A percentile compares a stretch with the other conserved stretches of the same genome.
phyloP scores from a whole-genome alignment of 768 basidiomycete genomes.

The Lactarius pseudohatsudake region DNA sequence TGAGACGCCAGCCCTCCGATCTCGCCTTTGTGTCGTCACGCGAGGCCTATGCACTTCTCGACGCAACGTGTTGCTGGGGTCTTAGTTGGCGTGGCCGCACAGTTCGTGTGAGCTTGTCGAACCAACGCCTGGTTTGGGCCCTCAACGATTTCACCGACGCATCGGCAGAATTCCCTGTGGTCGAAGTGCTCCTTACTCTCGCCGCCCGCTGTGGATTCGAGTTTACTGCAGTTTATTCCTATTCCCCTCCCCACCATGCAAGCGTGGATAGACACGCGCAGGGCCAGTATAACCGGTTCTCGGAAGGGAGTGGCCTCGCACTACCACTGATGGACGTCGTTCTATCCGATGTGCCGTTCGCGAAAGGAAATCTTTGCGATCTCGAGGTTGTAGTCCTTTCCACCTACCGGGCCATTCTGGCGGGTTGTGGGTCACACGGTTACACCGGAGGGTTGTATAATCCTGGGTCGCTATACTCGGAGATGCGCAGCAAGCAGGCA shows the following conservation, averaged over 20 bases:
- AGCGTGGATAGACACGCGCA: slow-evolving; percentile 8
- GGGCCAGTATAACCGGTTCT: slow-evolving; percentile 16
- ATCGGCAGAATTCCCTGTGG: slow-evolving; percentile 12
- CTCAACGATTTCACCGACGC: slow-evolving; percentile 20
- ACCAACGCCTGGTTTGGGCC: slow-evolving; percentile 25
- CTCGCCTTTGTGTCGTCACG: slow-evolving; percentile 17
- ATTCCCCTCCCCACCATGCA: background rate
- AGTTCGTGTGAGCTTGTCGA: slow-evolving; percentile 22
- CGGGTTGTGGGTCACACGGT: slow-evolving; percentile 6
- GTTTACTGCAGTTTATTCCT: slow-evolving; percentile 11
- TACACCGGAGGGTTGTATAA: slow-evolving; percentile 11
- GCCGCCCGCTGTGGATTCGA: slow-evolving; percentile 26
- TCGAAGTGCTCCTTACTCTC: slow-evolving; percentile 24
- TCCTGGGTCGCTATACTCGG: slow-evolving; percentile 21
- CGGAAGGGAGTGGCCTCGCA: slow-evolving; percentile 22
- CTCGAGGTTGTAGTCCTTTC: slow-evolving; percentile 21
- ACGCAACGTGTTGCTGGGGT: slow-evolving; percentile 28
- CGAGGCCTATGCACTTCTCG: slow-evolving; percentile 26
- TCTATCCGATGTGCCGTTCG: slow-evolving; percentile 13
- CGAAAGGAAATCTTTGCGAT: slow-evolving; percentile 13
- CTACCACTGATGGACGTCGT: slow-evolving; percentile 22
- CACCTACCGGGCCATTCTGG: slow-evolving; percentile 17
- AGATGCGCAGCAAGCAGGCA: slow-evolving; percentile 20
- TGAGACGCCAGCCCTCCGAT: slow-evolving; percentile 16
- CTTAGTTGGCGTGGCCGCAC: slow-evolving; percentile 23